Evolutionary conservation across 106 monocot genomes (phyloP).

Genomic region (Acorus calamus): DNA sequence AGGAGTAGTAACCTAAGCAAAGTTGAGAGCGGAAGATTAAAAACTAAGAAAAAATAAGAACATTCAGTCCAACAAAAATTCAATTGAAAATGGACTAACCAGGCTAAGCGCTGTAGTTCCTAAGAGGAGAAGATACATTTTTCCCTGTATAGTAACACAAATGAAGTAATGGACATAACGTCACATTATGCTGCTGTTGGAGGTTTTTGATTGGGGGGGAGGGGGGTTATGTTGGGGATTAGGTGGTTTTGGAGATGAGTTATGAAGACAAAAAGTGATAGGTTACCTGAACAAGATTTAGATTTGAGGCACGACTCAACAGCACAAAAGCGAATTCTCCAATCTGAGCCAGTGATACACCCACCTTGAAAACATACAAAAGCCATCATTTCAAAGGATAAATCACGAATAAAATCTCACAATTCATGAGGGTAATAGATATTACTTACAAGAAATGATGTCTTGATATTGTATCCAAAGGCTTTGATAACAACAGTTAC

Average conservation of each 20-base stretch:
- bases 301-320: conserved; percentile 92
- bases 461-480: conserved; percentile 75
- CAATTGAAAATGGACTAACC: conserved; percentile 27
- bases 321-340: conserved; percentile 98
- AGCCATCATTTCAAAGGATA: neutral
- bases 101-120: conserved; percentile 97
- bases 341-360: conserved; percentile 89
- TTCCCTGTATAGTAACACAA: conserved; percentile 38
- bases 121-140: conserved; percentile 89
- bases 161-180: neutral
- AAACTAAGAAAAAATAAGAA: neutral
- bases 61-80: neutral
- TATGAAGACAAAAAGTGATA: neutral
- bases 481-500: conserved; percentile 59
- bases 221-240: too few species aligned
- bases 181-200: too few species aligned
- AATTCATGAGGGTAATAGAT: neutral
- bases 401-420: neutral
- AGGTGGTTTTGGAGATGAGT: too few species aligned
- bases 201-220: too few species aligned
- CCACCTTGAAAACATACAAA: conserved; percentile 31
- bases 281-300: conserved; percentile 86
- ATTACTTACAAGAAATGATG: conserved; percentile 77
- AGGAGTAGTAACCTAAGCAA: conserved; percentile 64
- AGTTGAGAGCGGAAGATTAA: neutral